These are phyloP conservation scores for Penicillium sp. DNA, from an alignment of 2,329 filamentous ascomycete genomes.

Conservation along the genomic window DNA sequence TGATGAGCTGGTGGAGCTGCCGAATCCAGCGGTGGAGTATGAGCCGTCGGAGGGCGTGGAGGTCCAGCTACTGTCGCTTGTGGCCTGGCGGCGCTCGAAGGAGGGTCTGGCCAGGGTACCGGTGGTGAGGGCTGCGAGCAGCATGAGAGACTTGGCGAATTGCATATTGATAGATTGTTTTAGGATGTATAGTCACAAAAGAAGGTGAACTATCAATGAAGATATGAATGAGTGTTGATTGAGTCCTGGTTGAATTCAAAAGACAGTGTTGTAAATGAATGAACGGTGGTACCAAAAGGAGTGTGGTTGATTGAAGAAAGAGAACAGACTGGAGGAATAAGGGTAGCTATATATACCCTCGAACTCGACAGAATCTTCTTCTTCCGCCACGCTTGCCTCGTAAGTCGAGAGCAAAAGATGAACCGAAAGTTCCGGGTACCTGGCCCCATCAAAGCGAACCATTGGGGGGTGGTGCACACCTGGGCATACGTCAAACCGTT, in stretches of 20 bases:
- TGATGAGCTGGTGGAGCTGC: conserved; percentile 26
- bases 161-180: conserved; percentile 22
- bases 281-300: conserved; percentile 7
- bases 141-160: conserved; percentile 31
- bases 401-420: neutral
- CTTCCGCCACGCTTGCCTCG: conserved; percentile 9
- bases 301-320: conserved; percentile 4
- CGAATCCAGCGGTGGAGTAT: conserved; percentile 37
- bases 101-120: conserved; percentile 22
- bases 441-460: neutral
- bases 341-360: conserved; percentile 5
- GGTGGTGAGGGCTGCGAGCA: conserved; percentile 34
- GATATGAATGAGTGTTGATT: conserved; percentile 5
- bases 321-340: neutral
- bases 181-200: neutral
- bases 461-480: neutral
- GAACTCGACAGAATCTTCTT: conserved; percentile 2
- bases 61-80: conserved; percentile 22
- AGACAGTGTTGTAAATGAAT: conserved; percentile 6
- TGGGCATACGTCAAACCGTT: conserved; percentile 2
- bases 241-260: conserved; percentile 3
- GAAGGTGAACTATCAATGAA: neutral
- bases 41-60: conserved; percentile 21
- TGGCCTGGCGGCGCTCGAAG: conserved; percentile 20
- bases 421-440: conserved; percentile 7